phyloP scores from a whole-genome alignment of 192 early-diverging fungal species.

The Coemansia sp. region DNA sequence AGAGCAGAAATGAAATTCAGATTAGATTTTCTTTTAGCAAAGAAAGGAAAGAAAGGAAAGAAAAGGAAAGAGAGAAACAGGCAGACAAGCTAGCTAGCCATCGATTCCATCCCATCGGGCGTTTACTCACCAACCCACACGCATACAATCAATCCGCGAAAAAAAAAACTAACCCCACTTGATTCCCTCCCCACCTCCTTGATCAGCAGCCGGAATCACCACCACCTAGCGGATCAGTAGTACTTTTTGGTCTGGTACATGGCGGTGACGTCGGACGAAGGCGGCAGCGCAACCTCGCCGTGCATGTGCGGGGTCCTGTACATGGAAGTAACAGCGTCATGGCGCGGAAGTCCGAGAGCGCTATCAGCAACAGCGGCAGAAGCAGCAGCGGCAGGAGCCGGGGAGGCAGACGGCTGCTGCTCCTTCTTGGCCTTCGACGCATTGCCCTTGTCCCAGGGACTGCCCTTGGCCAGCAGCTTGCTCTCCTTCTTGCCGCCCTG shows the following conservation, averaged over 20 bases:
- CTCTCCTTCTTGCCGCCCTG: too few relatives aligned
- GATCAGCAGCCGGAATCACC: not conserved
- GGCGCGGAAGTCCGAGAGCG: constrained; percentile 20
- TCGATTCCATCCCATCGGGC: too few relatives aligned
- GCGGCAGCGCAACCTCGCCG: constrained; percentile 33
- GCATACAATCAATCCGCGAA: not conserved
- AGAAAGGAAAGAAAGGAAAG: too few relatives aligned
- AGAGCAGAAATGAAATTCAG: too few relatives aligned
- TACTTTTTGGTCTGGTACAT: constrained; percentile 42
- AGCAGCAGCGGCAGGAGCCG: not conserved
- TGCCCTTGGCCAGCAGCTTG: constrained; percentile 30
- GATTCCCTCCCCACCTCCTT: too few relatives aligned
- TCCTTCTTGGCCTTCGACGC: constrained; percentile 1
- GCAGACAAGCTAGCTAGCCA: too few relatives aligned
- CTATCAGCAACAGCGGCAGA: not conserved
- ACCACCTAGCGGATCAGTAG: constrained; percentile 20
- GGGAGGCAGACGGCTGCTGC: not conserved
- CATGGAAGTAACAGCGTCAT: constrained; percentile 26
- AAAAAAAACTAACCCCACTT: too few relatives aligned
- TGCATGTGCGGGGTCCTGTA: constrained; percentile 32
- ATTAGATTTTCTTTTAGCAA: too few relatives aligned
- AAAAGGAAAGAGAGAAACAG: too few relatives aligned
- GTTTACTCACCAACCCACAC: too few relatives aligned
- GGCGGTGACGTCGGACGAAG: constrained; percentile 8
- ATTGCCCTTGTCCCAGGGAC: constrained; percentile 40